Conservation (phyloP, 169 alveolate genomes). For the Eimeria praecox region DNA sequence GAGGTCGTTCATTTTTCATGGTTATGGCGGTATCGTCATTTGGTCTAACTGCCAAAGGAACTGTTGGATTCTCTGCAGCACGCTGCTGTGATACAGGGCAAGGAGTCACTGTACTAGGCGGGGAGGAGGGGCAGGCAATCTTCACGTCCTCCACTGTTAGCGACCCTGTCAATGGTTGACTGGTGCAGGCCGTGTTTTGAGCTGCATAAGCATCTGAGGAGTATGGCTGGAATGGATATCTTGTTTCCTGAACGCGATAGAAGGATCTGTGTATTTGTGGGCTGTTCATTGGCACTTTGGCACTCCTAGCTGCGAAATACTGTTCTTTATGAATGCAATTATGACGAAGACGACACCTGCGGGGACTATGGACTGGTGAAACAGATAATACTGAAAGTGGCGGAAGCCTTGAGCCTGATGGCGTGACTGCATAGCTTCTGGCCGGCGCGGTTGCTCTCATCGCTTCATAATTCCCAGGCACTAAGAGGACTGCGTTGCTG, state of each 20-base stretch:
- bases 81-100: background rate
- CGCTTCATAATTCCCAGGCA: background rate
- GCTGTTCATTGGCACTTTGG: background rate
- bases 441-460: background rate
- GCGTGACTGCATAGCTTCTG: background rate
- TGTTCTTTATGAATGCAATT: background rate
- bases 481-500: background rate
- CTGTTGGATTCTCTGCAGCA: background rate
- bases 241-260: background rate
- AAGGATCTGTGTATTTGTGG: background rate
- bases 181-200: background rate
- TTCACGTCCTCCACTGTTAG: background rate
- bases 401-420: background rate
- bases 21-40: background rate
- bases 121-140: conserved; percentile 50
- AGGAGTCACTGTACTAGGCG: conserved; percentile 23
- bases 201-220: background rate
- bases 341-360: background rate
- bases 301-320: background rate
- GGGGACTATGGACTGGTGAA: background rate
- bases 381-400: background rate
- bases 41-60: background rate
- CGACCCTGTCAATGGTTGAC: background rate
- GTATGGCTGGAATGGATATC: background rate
- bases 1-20: background rate